These are phyloP conservation scores for Colletotrichum sp. DNA, from an alignment of 2,329 filamentous ascomycete genomes.

Conservation along the genomic window DNA sequence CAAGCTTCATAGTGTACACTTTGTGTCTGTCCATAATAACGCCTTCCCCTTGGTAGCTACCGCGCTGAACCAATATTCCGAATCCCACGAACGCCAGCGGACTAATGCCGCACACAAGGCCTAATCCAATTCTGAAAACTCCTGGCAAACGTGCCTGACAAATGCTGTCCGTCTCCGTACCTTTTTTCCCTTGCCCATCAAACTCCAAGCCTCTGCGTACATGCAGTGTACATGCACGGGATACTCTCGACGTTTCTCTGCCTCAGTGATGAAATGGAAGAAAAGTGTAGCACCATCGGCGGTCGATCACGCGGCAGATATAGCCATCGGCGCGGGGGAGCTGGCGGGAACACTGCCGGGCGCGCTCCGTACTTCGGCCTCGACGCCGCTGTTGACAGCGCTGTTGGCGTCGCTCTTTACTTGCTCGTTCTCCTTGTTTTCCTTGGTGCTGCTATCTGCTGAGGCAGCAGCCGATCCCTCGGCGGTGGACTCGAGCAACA, in stretches of 20 bases:
- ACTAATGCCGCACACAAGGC: not conserved
- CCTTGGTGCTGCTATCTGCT: slow-evolving; percentile 63
- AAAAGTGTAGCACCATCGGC: not conserved
- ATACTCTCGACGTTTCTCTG: not conserved
- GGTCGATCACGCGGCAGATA: slow-evolving; percentile 47
- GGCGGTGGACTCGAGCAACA: slow-evolving; percentile 48
- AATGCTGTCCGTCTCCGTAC: not conserved
- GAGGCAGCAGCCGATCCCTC: slow-evolving; percentile 53
- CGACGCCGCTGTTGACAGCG: slow-evolving; percentile 39
- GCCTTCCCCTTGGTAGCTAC: slow-evolving; percentile 14
- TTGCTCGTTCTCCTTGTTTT: slow-evolving; percentile 67
- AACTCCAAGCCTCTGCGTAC: slow-evolving; percentile 20
- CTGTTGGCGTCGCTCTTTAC: slow-evolving; percentile 53
- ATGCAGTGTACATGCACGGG: slow-evolving; percentile 3
- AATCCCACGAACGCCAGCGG: slow-evolving; percentile 15
- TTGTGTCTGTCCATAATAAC: slow-evolving; percentile 9
- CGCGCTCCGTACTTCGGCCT: slow-evolving; percentile 59
- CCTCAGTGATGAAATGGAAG: not conserved
- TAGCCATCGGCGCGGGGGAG: slow-evolving; percentile 56
- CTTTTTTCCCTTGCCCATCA: not conserved
- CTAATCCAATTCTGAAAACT: not conserved
- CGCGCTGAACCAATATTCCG: slow-evolving; percentile 3
- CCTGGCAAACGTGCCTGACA: not conserved
- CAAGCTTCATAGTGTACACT: slow-evolving; percentile 14
- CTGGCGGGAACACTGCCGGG: slow-evolving; percentile 55